Base-by-base conservation (phyloP, 2,329 filamentous ascomycete species). In the Phaeosphaeria sp. region DNA sequence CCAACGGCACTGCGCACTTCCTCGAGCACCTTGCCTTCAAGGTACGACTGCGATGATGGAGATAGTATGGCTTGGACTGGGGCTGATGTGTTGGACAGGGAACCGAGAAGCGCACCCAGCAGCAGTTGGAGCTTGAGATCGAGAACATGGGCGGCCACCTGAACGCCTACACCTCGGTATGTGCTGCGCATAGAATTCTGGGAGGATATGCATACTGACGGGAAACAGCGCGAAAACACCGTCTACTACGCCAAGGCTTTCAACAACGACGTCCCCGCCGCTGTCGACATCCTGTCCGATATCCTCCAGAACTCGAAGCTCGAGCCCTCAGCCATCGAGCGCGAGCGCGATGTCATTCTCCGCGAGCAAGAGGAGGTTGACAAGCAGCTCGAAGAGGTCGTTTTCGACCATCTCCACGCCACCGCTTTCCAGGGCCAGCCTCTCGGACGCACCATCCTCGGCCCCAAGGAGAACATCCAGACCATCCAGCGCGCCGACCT, bases 181-280 rank as follows among this genome's bases (percentile, higher is more conserved):
- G 90, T 66, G 45, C 57, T 18, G 40, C 18, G 33, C 13, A 33
- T 22, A 18, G 11, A 17, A 27, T 18, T 18, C 15, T 39, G 13
- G 11, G 1, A 15, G 42, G 50, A 42, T 30, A 36, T 47, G 46
- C 33, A 53, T 56, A 61, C 60, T 75, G 68, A 76, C 62, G 63
- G 74, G 92, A 18, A 49, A 61, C 67, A 80, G 93, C 92, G 95
- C 81, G 95, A 99, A 83, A 98, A 97, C 87, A 99, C 95, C 74
- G 95, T 99, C 78, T 99, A 99, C 88, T 99, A 98, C 82, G 95
- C 95, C 82, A 97, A 98, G 85, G 90, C 94, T 66, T 97, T 99
- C 86, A 99, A 99, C 86, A 89, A 91, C 81, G 94, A 99, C 79
- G 93, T 98, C 61, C 93, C 93, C 74, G 91, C 93, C 80, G 92